Conservation (phyloP, 1,284 basidiomycete species). For the Amylostereum areolatum region DNA sequence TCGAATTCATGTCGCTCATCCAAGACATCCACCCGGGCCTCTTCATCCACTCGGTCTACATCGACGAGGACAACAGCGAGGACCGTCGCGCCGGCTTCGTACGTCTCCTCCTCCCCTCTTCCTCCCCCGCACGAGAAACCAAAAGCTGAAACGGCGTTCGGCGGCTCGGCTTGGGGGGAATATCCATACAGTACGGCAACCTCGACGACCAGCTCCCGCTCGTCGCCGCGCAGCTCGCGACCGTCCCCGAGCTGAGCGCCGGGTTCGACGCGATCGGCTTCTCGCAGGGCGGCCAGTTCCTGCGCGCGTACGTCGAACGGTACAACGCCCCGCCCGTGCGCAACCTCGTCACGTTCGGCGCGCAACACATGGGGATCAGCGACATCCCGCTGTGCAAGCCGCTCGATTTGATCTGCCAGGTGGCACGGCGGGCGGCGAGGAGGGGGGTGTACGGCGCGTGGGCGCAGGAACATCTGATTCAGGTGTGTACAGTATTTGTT, state of each 20-base stretch:
- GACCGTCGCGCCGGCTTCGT: constrained; percentile 82
- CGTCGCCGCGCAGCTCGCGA: constrained; percentile 64
- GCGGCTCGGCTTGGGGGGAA: not conserved
- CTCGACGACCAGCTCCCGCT: constrained; percentile 66
- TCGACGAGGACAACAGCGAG: constrained; percentile 59
- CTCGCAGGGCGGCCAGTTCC: constrained; percentile 91
- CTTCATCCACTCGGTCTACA: constrained; percentile 78
- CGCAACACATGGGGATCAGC: constrained; percentile 81
- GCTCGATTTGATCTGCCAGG: constrained; percentile 70
- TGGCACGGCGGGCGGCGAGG: constrained; percentile 68
- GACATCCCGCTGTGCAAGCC: constrained; percentile 72
- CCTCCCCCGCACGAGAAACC: not conserved
- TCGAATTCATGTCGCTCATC: constrained; percentile 62
- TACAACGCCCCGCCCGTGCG: constrained; percentile 74
- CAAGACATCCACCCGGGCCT: constrained; percentile 76
- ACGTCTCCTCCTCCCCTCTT: constrained; percentile 25
- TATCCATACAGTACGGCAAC: constrained; percentile 67
- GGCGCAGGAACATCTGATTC: constrained; percentile 79
- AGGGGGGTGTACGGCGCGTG: constrained; percentile 77
- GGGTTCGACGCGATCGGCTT: constrained; percentile 93
- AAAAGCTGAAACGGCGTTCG: not conserved
- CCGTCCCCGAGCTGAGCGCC: constrained; percentile 59
- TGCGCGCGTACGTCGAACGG: constrained; percentile 84
- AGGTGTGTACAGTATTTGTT: constrained; percentile 37
- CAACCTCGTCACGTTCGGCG: constrained; percentile 88